phyloP scores from a whole-genome alignment of 306 rosid species.

The Casuarina cunninghamiana region DNA sequence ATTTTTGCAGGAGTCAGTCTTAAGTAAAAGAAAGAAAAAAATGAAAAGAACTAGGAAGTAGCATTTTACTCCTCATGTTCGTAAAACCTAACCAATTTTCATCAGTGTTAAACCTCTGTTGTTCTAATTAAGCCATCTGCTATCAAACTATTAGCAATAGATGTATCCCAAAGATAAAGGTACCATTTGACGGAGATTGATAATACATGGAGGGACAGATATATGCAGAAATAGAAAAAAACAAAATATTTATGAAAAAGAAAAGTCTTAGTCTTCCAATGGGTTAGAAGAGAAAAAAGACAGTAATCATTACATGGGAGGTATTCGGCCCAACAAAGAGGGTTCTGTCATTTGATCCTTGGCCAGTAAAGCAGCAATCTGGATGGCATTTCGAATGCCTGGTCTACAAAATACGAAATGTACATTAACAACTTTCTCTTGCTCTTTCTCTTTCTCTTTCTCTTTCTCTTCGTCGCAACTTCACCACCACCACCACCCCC shows the following conservation, averaged over 20 bases:
- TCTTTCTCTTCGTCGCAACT: too few species aligned
- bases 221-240: background rate
- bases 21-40: conserved; percentile 13
- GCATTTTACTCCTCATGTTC: background rate
- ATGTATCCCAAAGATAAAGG: background rate
- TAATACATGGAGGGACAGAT: background rate
- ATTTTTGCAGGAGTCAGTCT: conserved; percentile 9
- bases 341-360: conserved; percentile 81
- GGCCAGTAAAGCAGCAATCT: conserved; percentile 80
- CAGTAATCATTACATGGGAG: conserved; percentile 71
- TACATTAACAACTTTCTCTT: conserved; percentile 12
- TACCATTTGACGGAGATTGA: background rate
- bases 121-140: background rate
- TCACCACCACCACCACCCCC: too few species aligned
- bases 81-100: background rate
- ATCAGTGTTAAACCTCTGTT: background rate
- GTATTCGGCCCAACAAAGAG: conserved; percentile 69
- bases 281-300: conserved; percentile 12
- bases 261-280: background rate
- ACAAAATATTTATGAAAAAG: background rate
- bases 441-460: too few species aligned
- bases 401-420: conserved; percentile 62
- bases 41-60: background rate
- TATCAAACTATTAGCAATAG: background rate
- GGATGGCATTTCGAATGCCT: conserved; percentile 89